These are phyloP conservation scores for Termitomyces sp. DNA, from an alignment of 768 basidiomycete genomes.

Conservation along the genomic window DNA sequence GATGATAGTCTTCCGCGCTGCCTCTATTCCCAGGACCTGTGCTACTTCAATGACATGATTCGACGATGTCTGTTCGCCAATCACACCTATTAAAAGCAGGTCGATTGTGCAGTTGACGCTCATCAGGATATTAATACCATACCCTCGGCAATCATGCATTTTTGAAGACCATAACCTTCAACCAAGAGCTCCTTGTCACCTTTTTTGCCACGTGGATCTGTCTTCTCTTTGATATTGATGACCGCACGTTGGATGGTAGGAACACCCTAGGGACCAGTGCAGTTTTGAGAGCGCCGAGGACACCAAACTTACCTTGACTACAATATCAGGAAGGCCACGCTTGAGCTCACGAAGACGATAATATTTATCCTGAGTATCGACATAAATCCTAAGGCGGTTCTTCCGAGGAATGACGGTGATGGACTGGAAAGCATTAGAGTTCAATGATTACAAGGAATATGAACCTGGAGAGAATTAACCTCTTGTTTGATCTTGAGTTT, in stretches of 20 bases:
- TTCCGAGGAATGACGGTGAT: conserved; percentile 73
- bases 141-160: conserved; percentile 98
- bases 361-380: conserved; percentile 74
- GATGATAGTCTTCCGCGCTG: conserved; percentile 89
- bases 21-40: conserved; percentile 96
- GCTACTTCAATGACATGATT: conserved; percentile 98
- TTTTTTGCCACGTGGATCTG: conserved; percentile 72
- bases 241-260: conserved; percentile 85
- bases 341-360: conserved; percentile 84
- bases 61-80: conserved; percentile 87
- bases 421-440: conserved; percentile 35
- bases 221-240: conserved; percentile 92
- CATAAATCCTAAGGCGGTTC: conserved; percentile 71
- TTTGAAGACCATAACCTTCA: conserved; percentile 94
- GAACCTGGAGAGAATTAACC: conserved; percentile 29
- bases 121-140: conserved; percentile 5
- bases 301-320: conserved; percentile 66
- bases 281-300: not conserved
- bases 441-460: not conserved
- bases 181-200: conserved; percentile 90
- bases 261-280: conserved; percentile 56
- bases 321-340: conserved; percentile 74
- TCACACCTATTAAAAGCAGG: conserved; percentile 54
- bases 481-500: conserved; percentile 93
- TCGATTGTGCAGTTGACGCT: not conserved